Conservation (phyloP, 192 early-diverging fungal species). For the Backusella luteola region DNA sequence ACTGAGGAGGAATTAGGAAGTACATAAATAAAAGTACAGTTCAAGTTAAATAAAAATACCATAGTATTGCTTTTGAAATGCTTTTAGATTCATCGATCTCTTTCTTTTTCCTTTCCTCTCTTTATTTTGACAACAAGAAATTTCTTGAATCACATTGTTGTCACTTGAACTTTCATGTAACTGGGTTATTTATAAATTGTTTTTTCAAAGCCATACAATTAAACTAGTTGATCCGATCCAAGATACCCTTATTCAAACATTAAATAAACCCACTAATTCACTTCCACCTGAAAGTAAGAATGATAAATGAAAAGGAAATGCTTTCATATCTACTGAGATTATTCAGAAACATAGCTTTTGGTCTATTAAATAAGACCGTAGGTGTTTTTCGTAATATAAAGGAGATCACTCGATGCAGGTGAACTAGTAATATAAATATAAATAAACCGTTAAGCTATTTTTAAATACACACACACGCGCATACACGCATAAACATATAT, state of each 20-base stretch:
- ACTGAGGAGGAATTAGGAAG: neutral
- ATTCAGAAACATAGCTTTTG: neutral
- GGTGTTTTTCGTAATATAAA: neutral
- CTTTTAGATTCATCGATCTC: no score
- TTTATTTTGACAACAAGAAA: neutral
- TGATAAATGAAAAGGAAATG: neutral
- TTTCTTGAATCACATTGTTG: neutral
- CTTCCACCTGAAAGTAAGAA: neutral
- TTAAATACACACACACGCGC: no score
- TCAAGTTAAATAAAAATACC: neutral
- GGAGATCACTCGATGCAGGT: neutral
- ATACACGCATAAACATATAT: no score
- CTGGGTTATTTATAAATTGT: neutral
- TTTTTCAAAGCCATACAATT: neutral
- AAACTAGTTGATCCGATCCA: neutral
- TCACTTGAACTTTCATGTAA: neutral
- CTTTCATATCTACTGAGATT: neutral
- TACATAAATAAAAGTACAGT: neutral
- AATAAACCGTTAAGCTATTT: neutral
- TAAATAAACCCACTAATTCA: neutral
- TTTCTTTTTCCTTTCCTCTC: neutral
- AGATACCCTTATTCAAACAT: neutral
- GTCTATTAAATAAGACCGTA: neutral
- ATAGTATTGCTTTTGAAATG: no score
- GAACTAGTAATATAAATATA: neutral